Evolutionary conservation across 352 stramenopile genomes (phyloP).

Genomic region (Phytophthora pini): DNA sequence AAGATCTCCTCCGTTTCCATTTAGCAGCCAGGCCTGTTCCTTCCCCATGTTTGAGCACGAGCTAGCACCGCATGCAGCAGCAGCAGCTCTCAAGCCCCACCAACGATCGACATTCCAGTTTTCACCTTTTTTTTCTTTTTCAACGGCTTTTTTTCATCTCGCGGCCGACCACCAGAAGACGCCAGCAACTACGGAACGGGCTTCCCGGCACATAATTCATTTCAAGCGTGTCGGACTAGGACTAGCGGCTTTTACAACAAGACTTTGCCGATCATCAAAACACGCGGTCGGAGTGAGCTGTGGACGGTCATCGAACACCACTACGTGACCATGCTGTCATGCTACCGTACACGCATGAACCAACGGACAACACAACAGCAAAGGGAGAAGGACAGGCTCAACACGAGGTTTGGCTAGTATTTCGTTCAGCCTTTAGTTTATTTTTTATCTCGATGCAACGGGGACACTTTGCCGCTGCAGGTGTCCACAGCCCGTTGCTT

Average conservation of each 20-base stretch:
- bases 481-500: slow-evolving; percentile 16
- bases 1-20: slow-evolving; percentile 90
- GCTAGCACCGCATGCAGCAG: slow-evolving; percentile 1
- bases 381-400: slow-evolving; percentile 34
- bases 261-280: slow-evolving; percentile 5
- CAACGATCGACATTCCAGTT: slow-evolving; percentile 33
- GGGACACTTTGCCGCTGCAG: slow-evolving; percentile 17
- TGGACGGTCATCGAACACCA: slow-evolving; percentile 6
- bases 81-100: slow-evolving; percentile 15
- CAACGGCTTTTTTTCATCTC: slow-evolving; percentile 25
- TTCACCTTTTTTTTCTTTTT: slow-evolving; percentile 35
- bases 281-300: slow-evolving; percentile 16
- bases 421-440: slow-evolving; percentile 31
- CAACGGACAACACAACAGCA: slow-evolving; percentile 15
- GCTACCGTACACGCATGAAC: slow-evolving; percentile 6
- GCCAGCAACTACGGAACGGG: slow-evolving; percentile 11
- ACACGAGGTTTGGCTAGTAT: slow-evolving; percentile 36
- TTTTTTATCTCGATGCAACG: slow-evolving; percentile 32
- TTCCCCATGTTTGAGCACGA: slow-evolving; percentile 24
- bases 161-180: slow-evolving; percentile 19
- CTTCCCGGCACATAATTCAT: slow-evolving; percentile 4
- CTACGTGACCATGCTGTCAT: slow-evolving; percentile 19
- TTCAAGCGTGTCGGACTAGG: slow-evolving; percentile 3
- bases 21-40: slow-evolving; percentile 42
- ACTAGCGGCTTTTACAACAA: slow-evolving; percentile 4